Percentiles rank a stretch among this genome's conserved stretches.
Conservation (phyloP, 2,329 filamentous ascomycete species). For the Fusarium solani-melongenae region DNA sequence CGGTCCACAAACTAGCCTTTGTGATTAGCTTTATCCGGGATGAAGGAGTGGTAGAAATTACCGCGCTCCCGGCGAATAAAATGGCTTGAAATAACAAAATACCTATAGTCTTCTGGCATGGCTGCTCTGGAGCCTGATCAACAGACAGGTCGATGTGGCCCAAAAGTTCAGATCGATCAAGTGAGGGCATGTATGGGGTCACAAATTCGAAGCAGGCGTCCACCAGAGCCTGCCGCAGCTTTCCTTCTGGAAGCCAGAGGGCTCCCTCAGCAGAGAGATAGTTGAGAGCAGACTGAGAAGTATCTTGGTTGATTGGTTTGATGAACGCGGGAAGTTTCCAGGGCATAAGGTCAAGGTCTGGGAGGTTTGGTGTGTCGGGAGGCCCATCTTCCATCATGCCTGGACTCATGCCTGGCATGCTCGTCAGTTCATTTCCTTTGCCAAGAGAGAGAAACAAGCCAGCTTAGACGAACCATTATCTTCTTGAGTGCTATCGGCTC, state of each 20-base stretch:
- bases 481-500: neutral
- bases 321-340: neutral
- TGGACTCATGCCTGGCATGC: neutral
- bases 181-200: neutral
- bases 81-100: neutral
- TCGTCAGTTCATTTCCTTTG: neutral
- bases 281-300: neutral
- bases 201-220: neutral
- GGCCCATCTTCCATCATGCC: neutral
- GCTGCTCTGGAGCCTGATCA: neutral
- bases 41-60: neutral
- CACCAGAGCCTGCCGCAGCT: neutral
- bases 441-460: accelerated
- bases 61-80: neutral
- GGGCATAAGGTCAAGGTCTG: neutral
- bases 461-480: neutral
- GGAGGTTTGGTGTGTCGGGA: neutral
- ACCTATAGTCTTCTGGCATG: neutral
- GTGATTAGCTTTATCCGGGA: neutral
- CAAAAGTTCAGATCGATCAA: neutral
- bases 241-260: neutral
- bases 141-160: neutral
- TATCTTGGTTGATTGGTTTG: neutral
- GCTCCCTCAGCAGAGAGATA: neutral
- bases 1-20: neutral